Conservation (phyloP, 306 rosid genomes). For the Carpinus viminea region DNA sequence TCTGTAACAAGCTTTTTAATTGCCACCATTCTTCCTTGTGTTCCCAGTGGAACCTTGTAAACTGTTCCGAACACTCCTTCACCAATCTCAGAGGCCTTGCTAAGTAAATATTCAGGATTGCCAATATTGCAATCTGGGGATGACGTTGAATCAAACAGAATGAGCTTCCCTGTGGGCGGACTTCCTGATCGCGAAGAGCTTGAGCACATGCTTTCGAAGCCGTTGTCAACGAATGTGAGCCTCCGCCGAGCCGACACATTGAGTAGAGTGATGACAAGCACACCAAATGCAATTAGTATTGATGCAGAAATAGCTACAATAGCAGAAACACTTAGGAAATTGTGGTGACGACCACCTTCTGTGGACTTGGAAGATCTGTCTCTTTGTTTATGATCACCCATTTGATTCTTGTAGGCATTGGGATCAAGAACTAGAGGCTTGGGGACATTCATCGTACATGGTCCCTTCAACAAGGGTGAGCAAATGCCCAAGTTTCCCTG, state of each 20-base stretch:
- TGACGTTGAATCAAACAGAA: slow-evolving; percentile 60
- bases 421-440: slow-evolving; percentile 96
- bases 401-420: slow-evolving; percentile 59
- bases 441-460: slow-evolving; percentile 83
- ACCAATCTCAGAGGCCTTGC: slow-evolving; percentile 81
- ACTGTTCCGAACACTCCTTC: slow-evolving; percentile 91
- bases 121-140: slow-evolving; percentile 41
- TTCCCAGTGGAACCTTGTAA: slow-evolving; percentile 68
- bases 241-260: slow-evolving; percentile 73
- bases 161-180: slow-evolving; percentile 67
- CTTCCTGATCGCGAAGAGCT: slow-evolving; percentile 71
- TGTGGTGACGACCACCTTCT: slow-evolving; percentile 39
- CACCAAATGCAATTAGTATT: slow-evolving; percentile 62
- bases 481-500: slow-evolving; percentile 90
- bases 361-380: slow-evolving; percentile 31
- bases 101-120: slow-evolving; percentile 60
- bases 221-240: slow-evolving; percentile 66
- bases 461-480: slow-evolving; percentile 80
- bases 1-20: slow-evolving; percentile 72
- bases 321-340: slow-evolving; percentile 79
- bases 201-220: slow-evolving; percentile 88
- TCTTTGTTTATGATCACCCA: slow-evolving; percentile 40
- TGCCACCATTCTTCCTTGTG: slow-evolving; percentile 63
- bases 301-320: slow-evolving; percentile 82
- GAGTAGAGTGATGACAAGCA: slow-evolving; percentile 63